phyloP scores from a whole-genome alignment of 2,329 filamentous ascomycete species.

The Pyrenophora seminiperda region DNA sequence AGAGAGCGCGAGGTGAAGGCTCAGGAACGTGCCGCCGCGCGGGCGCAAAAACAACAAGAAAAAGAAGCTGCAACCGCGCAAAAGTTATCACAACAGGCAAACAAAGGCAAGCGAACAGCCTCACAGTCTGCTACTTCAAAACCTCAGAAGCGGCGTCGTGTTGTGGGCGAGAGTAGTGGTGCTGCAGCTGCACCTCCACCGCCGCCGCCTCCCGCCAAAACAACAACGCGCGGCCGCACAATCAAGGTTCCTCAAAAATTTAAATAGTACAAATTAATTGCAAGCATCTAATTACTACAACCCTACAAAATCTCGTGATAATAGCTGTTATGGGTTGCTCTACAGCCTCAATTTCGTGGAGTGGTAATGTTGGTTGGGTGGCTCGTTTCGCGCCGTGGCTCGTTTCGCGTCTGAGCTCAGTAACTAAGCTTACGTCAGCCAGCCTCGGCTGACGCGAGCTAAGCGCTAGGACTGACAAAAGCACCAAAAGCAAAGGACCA shows the following conservation, averaged over 20 bases:
- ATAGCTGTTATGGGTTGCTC: not conserved
- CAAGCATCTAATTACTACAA: not conserved
- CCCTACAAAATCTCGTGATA: not conserved
- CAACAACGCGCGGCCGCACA: not conserved
- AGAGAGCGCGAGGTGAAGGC: not conserved
- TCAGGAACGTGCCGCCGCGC: not conserved
- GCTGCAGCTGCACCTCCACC: not conserved
- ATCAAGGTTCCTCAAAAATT: not conserved
- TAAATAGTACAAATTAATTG: not conserved
- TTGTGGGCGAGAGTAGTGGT: not conserved
- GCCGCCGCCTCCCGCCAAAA: not conserved
- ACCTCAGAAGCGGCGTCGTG: not conserved
- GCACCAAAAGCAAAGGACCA: too few relatives aligned
- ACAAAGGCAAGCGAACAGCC: not conserved
- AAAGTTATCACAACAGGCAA: not conserved
- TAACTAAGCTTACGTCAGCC: too few relatives aligned
- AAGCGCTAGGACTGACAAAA: too few relatives aligned
- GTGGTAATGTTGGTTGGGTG: slow-evolving; percentile 4
- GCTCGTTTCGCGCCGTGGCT: not conserved
- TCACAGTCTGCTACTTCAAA: not conserved
- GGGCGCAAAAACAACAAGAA: not conserved
- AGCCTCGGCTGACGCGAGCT: too few relatives aligned
- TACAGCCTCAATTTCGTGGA: not conserved
- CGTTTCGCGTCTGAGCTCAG: too few relatives aligned
- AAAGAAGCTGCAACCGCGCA: slow-evolving; percentile 1